These are phyloP conservation scores for Solanum dulcamara DNA, from an alignment of 257 asterid genomes.

Conservation along the genomic window DNA sequence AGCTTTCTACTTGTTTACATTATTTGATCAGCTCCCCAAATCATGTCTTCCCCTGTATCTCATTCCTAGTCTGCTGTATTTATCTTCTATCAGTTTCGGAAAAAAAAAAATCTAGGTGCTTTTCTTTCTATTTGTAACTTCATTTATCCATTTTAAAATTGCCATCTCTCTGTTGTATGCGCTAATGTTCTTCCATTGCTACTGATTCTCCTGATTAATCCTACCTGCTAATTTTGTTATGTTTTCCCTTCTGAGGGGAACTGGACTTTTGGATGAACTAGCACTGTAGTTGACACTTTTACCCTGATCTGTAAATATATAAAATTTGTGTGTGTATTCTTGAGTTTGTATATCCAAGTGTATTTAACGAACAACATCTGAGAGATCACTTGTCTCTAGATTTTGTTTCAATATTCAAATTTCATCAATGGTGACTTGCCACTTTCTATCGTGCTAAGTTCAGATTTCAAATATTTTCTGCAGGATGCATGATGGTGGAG, in stretches of 20 bases:
- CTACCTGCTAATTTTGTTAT: not conserved
- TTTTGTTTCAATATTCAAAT: not conserved
- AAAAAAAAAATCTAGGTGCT: not conserved
- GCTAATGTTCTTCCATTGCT: not conserved
- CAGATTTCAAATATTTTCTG: not conserved
- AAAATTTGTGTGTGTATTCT: not conserved
- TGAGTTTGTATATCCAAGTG: not conserved
- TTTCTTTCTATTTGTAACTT: not conserved
- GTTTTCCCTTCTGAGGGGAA: not conserved
- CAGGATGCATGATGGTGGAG: slow-evolving; percentile 99
- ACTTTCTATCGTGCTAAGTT: not conserved
- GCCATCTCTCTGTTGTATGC: not conserved
- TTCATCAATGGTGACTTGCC: not conserved
- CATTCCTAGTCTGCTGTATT: not conserved
- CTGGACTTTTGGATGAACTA: not conserved
- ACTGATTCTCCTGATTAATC: not conserved
- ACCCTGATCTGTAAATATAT: not conserved
- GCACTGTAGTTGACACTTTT: not conserved
- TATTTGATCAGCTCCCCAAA: not conserved
- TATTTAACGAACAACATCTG: not conserved
- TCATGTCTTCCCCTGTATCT: not conserved
- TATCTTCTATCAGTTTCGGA: not conserved
- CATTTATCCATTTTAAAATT: not conserved
- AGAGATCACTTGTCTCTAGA: not conserved
- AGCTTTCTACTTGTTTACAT: not conserved